Base-by-base conservation (phyloP, 2,329 filamentous ascomycete species). In the Alternaria sp. region DNA sequence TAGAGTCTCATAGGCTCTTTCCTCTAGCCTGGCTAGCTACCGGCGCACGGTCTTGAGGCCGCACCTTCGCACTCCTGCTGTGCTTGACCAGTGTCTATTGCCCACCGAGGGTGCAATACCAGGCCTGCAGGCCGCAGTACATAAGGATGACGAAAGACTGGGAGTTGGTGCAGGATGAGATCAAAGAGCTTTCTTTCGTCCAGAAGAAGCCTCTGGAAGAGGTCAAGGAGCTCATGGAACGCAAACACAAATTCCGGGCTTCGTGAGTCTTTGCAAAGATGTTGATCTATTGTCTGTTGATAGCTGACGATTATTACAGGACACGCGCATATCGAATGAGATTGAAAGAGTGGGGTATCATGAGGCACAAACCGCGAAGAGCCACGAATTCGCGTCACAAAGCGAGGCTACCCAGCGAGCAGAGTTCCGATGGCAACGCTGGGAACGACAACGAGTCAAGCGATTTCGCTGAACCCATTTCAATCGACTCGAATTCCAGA, bases 271-370 rank as follows among this genome's bases (percentile, higher is more conserved):
- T 26, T 19, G 30, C 15, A 19, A 17, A 7, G 8, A 10, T 54
- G n/a, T 17, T 26, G 15, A 21, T 21, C 21, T 21, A 21, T 21
- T 4, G 21, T 21, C 21, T 21, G 21, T 32, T n/a, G 30, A 7
- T 25, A 36, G 12, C 65, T 70, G 11, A 70, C 23, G 7, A 9
- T 23, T 1, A 3, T 15, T n/a, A 19, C 28, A 79, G 77, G 2
- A 79, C 75, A 7, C 66, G 77, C 54, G 75, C 77, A 12, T 79
- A 79, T 66, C 72, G 77, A 13, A 77, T 78, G 74, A 79, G 78
- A 57, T 45, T 79, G 43, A 78, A 77, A 62, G 77, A 79, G 59
- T 79, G 77, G 77, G 75, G 76, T 1, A 67, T 74, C 1, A 72
- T 72, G 63, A 73, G 74, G 52, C 67, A 76, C 36, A 69, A 66